phyloP scores from a whole-genome alignment of 306 rosid genomes.

The Oxytropis ochrocephala region DNA sequence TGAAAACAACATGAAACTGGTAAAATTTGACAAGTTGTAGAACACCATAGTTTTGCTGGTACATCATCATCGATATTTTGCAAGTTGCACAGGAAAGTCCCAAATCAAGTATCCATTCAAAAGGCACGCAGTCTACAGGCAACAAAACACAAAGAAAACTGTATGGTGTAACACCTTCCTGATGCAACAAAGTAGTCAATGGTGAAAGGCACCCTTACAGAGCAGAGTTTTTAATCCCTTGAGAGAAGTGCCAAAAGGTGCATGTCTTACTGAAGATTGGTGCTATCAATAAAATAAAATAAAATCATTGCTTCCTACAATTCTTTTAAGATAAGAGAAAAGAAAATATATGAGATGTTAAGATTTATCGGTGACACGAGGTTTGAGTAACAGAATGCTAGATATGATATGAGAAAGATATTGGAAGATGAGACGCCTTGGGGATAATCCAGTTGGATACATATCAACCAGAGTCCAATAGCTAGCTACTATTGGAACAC shows the following conservation, averaged over 20 bases:
- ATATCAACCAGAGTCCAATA: too few relatives aligned
- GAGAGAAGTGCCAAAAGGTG: neutral
- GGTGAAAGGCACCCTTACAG: neutral
- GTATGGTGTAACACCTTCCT: neutral
- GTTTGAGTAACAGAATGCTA: too few relatives aligned
- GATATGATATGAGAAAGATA: too few relatives aligned
- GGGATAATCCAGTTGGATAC: too few relatives aligned
- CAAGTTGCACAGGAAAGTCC: neutral
- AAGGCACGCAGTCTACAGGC: neutral
- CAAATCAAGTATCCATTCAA: neutral
- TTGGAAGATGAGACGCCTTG: too few relatives aligned
- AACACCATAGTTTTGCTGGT: neutral
- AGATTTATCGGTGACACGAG: too few relatives aligned
- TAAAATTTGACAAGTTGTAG: neutral
- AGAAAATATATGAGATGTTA: too few relatives aligned
- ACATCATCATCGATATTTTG: neutral
- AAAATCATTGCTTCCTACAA: too few relatives aligned
- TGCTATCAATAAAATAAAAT: too few relatives aligned
- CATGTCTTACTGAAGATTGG: too few relatives aligned
- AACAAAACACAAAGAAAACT: neutral
- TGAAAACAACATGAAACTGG: slow-evolving; percentile 24
- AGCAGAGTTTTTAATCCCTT: neutral
- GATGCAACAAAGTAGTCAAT: neutral
- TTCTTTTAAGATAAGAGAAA: too few relatives aligned
- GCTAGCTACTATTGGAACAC: too few relatives aligned